Evolutionary conservation across 2,329 filamentous ascomycete species (phyloP).

Genomic region (Emydomyces testavorans): DNA sequence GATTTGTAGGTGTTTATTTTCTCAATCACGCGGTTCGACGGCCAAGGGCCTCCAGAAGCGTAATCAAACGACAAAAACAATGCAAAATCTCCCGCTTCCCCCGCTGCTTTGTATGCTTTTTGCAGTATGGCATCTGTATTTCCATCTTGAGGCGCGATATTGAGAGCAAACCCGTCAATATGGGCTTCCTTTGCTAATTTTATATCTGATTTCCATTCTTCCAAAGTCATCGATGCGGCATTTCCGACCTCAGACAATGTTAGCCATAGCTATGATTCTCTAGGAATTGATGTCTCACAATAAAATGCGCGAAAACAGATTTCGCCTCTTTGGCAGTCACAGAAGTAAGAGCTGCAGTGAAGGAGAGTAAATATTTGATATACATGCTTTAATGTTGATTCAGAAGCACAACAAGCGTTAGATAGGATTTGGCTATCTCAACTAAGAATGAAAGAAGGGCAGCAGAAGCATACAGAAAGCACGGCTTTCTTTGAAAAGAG

Average conservation of each 20-base stretch:
- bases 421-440: too few species aligned
- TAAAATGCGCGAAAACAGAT: slow-evolving; percentile 28
- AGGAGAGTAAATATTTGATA: slow-evolving; percentile 16
- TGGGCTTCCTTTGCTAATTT: slow-evolving; percentile 14
- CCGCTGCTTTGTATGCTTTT: slow-evolving; percentile 24
- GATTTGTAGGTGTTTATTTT: slow-evolving; percentile 22
- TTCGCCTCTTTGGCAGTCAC: slow-evolving; percentile 17
- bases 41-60: slow-evolving; percentile 26
- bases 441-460: background rate
- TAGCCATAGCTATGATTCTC: too few species aligned
- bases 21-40: slow-evolving; percentile 20
- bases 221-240: slow-evolving; percentile 14
- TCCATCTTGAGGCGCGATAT: slow-evolving; percentile 26
- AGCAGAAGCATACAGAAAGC: background rate
- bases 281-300: too few species aligned
- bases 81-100: slow-evolving; percentile 24
- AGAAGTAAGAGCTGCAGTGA: slow-evolving; percentile 10
- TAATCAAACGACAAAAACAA: slow-evolving; percentile 34
- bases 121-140: slow-evolving; percentile 23
- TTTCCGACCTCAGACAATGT: slow-evolving; percentile 18
- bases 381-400: slow-evolving; percentile 7
- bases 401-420: too few species aligned
- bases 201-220: slow-evolving; percentile 18
- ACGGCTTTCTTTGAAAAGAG: background rate
- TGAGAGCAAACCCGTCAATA: slow-evolving; percentile 19